A percentile compares a stretch with the other conserved stretches of the same genome.
These are phyloP conservation scores for Modicella reniformis DNA, from an alignment of 371 early-diverging fungal species.

Conservation along the genomic window DNA sequence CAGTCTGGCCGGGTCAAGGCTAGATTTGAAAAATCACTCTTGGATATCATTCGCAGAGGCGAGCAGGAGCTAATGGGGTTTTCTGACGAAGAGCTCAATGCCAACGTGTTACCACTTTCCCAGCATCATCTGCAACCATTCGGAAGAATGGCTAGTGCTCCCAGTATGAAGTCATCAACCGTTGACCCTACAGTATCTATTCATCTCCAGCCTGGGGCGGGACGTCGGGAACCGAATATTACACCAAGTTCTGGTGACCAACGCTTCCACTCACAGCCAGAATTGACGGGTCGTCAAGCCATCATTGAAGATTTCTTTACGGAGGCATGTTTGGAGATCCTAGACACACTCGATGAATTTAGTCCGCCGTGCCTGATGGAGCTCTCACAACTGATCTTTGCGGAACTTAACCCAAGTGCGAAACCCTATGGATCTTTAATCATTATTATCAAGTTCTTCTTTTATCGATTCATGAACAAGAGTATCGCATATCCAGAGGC, in stretches of 20 bases:
- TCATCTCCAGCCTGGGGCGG: neutral
- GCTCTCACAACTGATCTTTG: slow-evolving; percentile 47
- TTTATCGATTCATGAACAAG: slow-evolving; percentile 58
- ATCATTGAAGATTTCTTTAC: slow-evolving; percentile 53
- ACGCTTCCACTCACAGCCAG: neutral
- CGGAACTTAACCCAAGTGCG: slow-evolving; percentile 35
- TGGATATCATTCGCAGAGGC: slow-evolving; percentile 53
- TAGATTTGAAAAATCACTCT: slow-evolving; percentile 43
- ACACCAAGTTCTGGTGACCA: neutral
- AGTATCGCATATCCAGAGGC: slow-evolving; percentile 60
- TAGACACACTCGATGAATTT: slow-evolving; percentile 49
- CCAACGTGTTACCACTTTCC: slow-evolving; percentile 21
- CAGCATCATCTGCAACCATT: slow-evolving; percentile 16
- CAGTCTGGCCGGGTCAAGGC: slow-evolving; percentile 41
- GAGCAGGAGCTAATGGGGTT: slow-evolving; percentile 40
- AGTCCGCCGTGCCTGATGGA: slow-evolving; percentile 53
- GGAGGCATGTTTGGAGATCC: slow-evolving; percentile 54
- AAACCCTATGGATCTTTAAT: slow-evolving; percentile 54
- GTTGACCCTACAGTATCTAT: neutral
- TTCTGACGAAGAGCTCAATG: slow-evolving; percentile 49
- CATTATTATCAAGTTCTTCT: slow-evolving; percentile 58
- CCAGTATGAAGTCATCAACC: slow-evolving; percentile 22
- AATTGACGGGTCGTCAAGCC: slow-evolving; percentile 31
- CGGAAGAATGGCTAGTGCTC: slow-evolving; percentile 31
- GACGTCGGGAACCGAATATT: neutral